phyloP scores from a whole-genome alignment of 768 basidiomycete genomes.

The Mycena crocata region DNA sequence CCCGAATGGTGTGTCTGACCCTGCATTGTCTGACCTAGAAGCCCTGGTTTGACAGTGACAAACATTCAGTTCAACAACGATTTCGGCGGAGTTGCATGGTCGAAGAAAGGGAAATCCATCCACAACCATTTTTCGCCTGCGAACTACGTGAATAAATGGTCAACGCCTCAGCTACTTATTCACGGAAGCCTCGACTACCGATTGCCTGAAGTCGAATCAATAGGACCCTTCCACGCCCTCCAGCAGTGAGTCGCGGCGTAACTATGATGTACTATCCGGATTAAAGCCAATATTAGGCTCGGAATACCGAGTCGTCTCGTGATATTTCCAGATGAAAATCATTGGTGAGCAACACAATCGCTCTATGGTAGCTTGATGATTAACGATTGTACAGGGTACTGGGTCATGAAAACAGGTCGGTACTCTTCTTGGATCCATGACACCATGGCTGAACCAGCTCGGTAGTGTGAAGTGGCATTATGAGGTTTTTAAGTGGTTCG shows the following conservation, averaged over 20 bases:
- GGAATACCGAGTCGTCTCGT: slow-evolving; percentile 80
- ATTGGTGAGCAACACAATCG: slow-evolving; percentile 69
- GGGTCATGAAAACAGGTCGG: slow-evolving; percentile 71
- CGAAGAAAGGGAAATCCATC: slow-evolving; percentile 62
- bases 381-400: slow-evolving; percentile 59
- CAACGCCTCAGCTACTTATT: slow-evolving; percentile 85
- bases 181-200: slow-evolving; percentile 93
- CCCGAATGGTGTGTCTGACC: background rate
- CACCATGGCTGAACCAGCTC: background rate
- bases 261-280: background rate
- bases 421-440: background rate
- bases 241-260: slow-evolving; percentile 76
- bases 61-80: slow-evolving; percentile 94
- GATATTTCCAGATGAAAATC: slow-evolving; percentile 91
- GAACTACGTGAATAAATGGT: slow-evolving; percentile 87
- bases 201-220: slow-evolving; percentile 85
- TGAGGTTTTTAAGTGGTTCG: slow-evolving; percentile 93
- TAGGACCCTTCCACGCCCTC: slow-evolving; percentile 86
- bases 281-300: slow-evolving; percentile 52
- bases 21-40: background rate
- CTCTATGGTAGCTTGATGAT: background rate
- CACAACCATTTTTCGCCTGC: slow-evolving; percentile 79
- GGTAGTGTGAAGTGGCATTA: slow-evolving; percentile 89
- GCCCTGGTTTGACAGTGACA: slow-evolving; percentile 42
- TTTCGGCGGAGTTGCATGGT: slow-evolving; percentile 88